Evolutionary conservation across 345 rosid species (phyloP).

Genomic region (Hibiscus syriacus): DNA sequence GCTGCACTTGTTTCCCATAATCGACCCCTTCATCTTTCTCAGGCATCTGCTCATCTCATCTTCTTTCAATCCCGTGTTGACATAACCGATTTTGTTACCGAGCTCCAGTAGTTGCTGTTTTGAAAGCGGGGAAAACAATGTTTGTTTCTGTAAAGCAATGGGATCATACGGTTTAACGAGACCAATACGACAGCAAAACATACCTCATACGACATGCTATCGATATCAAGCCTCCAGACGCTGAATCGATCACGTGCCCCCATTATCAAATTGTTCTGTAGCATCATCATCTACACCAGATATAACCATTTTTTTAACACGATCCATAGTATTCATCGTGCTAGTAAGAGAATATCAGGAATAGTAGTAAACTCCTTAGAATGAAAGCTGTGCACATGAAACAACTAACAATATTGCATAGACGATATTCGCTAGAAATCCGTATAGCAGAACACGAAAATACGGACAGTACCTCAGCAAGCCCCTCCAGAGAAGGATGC

Average conservation of each 20-base stretch:
- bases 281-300: constrained; percentile 33
- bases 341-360: too few relatives aligned
- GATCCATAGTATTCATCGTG: too few relatives aligned
- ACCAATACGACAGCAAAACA: neutral
- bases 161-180: too few relatives aligned
- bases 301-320: too few relatives aligned
- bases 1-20: constrained; percentile 63
- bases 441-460: neutral
- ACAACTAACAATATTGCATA: neutral
- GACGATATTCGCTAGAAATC: neutral
- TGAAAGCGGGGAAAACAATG: neutral
- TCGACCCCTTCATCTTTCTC: constrained; percentile 41
- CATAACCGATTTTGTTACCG: constrained; percentile 81
- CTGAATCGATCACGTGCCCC: constrained; percentile 27
- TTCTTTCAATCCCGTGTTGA: constrained; percentile 72
- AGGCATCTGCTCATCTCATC: constrained; percentile 76
- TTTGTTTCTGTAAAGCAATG: neutral
- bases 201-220: constrained; percentile 42
- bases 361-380: too few relatives aligned
- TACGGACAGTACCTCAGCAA: constrained; percentile 63
- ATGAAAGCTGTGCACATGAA: too few relatives aligned
- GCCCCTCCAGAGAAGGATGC: constrained; percentile 74
- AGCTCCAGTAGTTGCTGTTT: constrained; percentile 43
- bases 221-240: constrained; percentile 36
- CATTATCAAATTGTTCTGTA: constrained; percentile 28